Evolutionary conservation across 805 yeast species (phyloP).

Genomic region (Kodamaea kaohsiungensis): DNA sequence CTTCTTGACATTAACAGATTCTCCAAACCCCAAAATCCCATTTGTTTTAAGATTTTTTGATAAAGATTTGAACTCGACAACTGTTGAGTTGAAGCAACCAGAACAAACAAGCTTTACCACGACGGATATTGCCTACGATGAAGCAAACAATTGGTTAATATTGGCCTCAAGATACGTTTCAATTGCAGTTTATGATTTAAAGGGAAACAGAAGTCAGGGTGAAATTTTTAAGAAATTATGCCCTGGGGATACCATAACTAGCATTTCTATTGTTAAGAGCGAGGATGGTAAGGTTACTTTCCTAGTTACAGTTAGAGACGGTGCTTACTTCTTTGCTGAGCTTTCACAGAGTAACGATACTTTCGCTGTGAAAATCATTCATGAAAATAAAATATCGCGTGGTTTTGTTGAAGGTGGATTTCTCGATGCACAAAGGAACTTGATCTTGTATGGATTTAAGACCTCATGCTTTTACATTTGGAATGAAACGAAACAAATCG

Average conservation of each 20-base stretch:
- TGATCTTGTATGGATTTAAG: constrained; percentile 77
- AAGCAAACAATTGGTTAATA: constrained; percentile 41
- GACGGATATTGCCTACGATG: constrained; percentile 54
- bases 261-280: constrained; percentile 42
- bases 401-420: constrained; percentile 83
- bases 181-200: constrained; percentile 53
- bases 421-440: constrained; percentile 38
- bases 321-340: constrained; percentile 51
- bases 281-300: constrained; percentile 19
- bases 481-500: constrained; percentile 77
- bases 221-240: constrained; percentile 48
- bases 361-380: constrained; percentile 31
- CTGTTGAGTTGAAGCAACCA: constrained; percentile 36
- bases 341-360: constrained; percentile 17
- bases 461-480: constrained; percentile 76
- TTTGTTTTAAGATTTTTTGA: constrained; percentile 45
- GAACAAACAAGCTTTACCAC: constrained; percentile 53
- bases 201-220: constrained; percentile 7
- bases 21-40: constrained; percentile 65
- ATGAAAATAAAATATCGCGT: constrained; percentile 63
- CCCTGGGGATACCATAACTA: constrained; percentile 70
- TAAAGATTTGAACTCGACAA: constrained; percentile 2
- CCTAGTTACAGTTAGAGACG: constrained; percentile 64
- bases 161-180: constrained; percentile 77
- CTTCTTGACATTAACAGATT: constrained; percentile 52